Base-by-base conservation (phyloP, 2,329 filamentous ascomycete species). In the Clonostachys chloroleuca region DNA sequence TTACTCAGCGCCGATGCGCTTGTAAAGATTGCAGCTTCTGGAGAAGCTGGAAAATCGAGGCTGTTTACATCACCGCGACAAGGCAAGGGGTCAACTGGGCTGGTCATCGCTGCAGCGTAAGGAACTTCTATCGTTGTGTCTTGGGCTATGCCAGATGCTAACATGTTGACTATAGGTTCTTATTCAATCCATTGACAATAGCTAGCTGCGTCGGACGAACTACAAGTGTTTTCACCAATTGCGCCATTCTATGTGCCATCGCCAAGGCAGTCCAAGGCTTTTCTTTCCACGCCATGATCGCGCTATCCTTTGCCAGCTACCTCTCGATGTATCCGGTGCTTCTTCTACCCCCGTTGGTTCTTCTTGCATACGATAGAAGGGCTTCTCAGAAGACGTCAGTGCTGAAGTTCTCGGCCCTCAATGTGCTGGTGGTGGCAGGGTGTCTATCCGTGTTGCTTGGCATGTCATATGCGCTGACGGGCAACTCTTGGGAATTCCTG, bases 141-240 rank as follows among this genome's bases (percentile, higher is more conserved):
- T 18, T 14, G 20, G 9, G 12, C 7, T 12, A n/a, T 12, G 6
- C 16, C 16, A 17, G 14, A 41, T n/a, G 18, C 47, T 45, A 34
- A 48, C 14, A 41, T 12, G 9, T n/a, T 33, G 10, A 10, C 34
- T 12, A 33, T 46, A 94, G 89, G 54, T 97, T 89, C 62, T 80
- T 99, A 4, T 92, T 97, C 70, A 97, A 95, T 63, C 94, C 94
- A 0, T 95, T 96, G 62, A 95, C 92, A 2, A 82, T 99, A 51
- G 83, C 91, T 41, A 92, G 91, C 16, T 97, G 92, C 64, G 78
- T 99, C 49, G 92, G 88, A 24, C 87, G 92, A 39, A 89, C 94
- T 2, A 96, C 92, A 0, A 89, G 83, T 52, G 84, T 92, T 49
- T 92, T 99, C 63, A 92, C 91, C 1, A 94, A 89, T 48, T 87